Base-by-base conservation (phyloP, 2,329 filamentous ascomycete species). In the Metarhizium anisopliae region DNA sequence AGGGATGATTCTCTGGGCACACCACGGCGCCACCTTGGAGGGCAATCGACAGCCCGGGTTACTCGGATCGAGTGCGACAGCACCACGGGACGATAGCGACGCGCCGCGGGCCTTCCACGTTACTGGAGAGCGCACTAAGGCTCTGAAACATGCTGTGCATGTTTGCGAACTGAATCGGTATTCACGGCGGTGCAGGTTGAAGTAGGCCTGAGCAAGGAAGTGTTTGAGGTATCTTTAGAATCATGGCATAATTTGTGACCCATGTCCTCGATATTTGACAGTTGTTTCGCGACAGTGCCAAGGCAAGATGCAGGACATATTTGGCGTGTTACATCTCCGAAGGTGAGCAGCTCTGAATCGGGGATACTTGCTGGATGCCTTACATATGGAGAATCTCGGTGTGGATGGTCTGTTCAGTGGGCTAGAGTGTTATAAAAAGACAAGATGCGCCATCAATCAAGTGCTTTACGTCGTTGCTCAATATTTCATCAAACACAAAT, bases 201-300 rank as follows among this genome's bases (percentile, higher is more conserved):
- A 18, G 7, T 36, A 13, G 35, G 13, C 35, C 35, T 43, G 45
- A 54, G 40, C 47, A 54, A 40, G 20, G 29, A 18, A 13, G 20
- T 29, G 47, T 55, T 55, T 55, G 53, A 55, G 45, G 47, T 47
- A 55, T 51, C 45, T 55, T 32, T 55, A 55, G 53, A 10, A 16
- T 45, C 42, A 25, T 6, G 13, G 45, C 20, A 49, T 14, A 13
- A 25, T 3, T 29, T 8, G 25, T 13, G 13, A 14, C 45, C 10
- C 25, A 30, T 13, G 45, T 30, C 25, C 25, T 25, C n/a, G 8
- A 16, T 18, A 45, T 10, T 16, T 45, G 18, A 6, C 18, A 18
- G n/a, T 45, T 7, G 18, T 20, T 16, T 8, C 16, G 18, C 42
- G n/a, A 13, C 6, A 5, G 6, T 5, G 16, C 14, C 42, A 45